Evolutionary conservation across 257 asterid genomes (phyloP).

Genomic region (Marsdenia floribunda): DNA sequence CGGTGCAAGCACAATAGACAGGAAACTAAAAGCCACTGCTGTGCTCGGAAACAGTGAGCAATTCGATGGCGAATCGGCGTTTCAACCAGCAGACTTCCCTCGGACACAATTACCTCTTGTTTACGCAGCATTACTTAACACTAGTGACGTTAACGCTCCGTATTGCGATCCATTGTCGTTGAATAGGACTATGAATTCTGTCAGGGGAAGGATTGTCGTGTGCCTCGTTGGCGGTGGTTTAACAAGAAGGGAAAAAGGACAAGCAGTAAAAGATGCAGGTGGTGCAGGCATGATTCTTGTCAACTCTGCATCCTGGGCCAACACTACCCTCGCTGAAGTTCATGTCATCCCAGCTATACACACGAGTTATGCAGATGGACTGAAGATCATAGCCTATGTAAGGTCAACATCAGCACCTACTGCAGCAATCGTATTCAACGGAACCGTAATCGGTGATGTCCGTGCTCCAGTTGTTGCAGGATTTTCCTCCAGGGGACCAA

Average conservation of each 20-base stretch:
- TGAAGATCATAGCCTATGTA: slow-evolving; percentile 5
- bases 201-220: neutral
- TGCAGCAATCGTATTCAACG: neutral
- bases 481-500: slow-evolving; percentile 2
- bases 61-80: neutral
- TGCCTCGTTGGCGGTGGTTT: neutral
- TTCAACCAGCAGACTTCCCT: neutral
- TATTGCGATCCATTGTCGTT: neutral
- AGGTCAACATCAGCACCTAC: slow-evolving; percentile 8
- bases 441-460: neutral
- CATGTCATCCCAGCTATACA: slow-evolving; percentile 9
- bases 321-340: neutral
- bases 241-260: neutral
- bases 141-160: neutral
- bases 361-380: slow-evolving; percentile 1
- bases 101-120: neutral
- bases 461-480: neutral
- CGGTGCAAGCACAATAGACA: neutral
- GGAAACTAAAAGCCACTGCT: neutral
- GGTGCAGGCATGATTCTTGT: slow-evolving; percentile 14
- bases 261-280: slow-evolving; percentile 13
- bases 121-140: neutral
- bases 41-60: neutral
- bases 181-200: neutral
- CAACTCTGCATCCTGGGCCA: neutral